Evolutionary conservation across 2,329 filamentous ascomycete species (phyloP), one percentile per base, ranked within the genome.

Genomic region (Coniochaeta ligniaria): DNA sequence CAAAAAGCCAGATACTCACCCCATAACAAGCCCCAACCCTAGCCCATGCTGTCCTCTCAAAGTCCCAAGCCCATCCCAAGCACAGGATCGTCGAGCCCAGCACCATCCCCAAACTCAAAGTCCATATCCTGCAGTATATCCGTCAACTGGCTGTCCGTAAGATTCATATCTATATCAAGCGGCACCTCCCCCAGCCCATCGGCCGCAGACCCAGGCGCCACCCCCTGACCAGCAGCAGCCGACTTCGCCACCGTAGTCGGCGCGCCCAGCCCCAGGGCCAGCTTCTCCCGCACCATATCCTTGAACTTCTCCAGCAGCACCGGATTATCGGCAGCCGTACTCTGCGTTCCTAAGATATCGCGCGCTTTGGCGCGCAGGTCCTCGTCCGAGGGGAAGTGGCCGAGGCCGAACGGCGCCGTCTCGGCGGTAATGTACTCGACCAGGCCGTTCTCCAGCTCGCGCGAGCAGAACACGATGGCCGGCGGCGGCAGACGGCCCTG

Each of bases 361-460:
- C 78, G 71, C 2, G 79, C 84, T 59, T 77, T 75, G 14, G 72
- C 71, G 33, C 76, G 73, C 5, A 87, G 68, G 26, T 72, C 73
- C 3, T 75, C 75, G 65, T 86, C 82, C 1, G 67, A 69, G 0
- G 84, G 84, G 62, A 83, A 75, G 6, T 65, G 67, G 2, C 75
- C 76, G 1, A 69, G 72, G 5, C 68, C 69, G 6, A 31, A n/a
- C 11, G 41, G 67, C 12, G 70, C 65, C 7, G 80, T 66, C 62
- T 78, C 71, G 2, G 70, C 67, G 33, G 75, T 71, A 6, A 83
- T 80, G 63, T 79, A 83, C 20, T 76, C 74, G 12, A 75, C 68
- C 16, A 87, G 72, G 2, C 80, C 82, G n/a, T 69, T 73, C 69
- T 87, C 84, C 24, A 87, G 75, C 66, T 86, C 82, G 7, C 81